phyloP scores from a whole-genome alignment of 768 basidiomycete genomes.

The Mycena rosella region DNA sequence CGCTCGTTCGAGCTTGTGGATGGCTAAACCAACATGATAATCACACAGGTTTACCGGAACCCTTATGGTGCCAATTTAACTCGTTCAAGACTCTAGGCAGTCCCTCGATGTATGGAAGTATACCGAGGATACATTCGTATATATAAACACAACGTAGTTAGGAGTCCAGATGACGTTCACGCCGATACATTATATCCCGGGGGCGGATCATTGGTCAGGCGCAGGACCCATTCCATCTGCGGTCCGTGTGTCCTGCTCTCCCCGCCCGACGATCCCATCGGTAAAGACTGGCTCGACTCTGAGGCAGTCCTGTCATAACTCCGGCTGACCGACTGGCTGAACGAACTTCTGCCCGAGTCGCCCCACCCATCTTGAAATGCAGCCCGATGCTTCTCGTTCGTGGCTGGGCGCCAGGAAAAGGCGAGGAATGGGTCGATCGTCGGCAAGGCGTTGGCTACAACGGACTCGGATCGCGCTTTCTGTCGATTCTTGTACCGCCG shows the following conservation, averaged over 20 bases:
- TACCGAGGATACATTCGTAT: too few relatives aligned
- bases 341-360: background rate
- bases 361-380: too few relatives aligned
- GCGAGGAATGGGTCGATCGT: conserved; percentile 20
- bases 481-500: background rate
- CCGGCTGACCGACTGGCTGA: background rate
- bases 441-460: background rate
- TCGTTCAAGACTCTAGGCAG: too few relatives aligned
- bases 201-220: conserved; percentile 24
- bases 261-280: background rate
- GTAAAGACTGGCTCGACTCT: background rate
- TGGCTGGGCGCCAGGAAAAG: background rate
- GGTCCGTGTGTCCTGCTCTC: background rate
- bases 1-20: too few relatives aligned
- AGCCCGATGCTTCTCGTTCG: conserved; percentile 15
- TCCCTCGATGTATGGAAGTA: too few relatives aligned
- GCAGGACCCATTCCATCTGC: conserved; percentile 31
- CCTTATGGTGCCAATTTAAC: too few relatives aligned
- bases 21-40: too few relatives aligned
- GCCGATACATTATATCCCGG: conserved; percentile 15
- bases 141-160: too few relatives aligned
- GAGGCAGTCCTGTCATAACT: background rate
- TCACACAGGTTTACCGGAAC: too few relatives aligned
- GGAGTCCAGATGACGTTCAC: background rate
- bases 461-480: background rate